phyloP scores from a whole-genome alignment of 164 flowering plant species.

The Sextonia rubra region DNA sequence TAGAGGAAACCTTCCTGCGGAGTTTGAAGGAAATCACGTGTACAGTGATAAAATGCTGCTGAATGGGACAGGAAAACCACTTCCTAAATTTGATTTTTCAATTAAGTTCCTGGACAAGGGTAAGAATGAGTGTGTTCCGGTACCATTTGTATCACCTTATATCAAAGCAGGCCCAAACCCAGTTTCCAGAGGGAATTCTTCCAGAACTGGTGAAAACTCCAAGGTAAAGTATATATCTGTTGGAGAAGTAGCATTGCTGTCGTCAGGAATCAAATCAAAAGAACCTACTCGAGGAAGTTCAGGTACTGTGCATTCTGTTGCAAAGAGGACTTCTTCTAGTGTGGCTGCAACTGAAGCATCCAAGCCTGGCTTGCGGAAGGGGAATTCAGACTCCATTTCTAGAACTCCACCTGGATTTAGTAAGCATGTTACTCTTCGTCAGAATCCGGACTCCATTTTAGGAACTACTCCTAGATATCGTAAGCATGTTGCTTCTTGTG shows the following conservation, averaged over 20 bases:
- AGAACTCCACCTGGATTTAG: neutral
- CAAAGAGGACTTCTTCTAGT: neutral
- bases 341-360: neutral
- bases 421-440: neutral
- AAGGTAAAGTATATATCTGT: neutral
- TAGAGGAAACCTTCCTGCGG: too few species aligned
- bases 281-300: neutral
- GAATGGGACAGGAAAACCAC: neutral
- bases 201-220: neutral
- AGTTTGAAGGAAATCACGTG: too few species aligned
- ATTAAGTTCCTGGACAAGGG: neutral
- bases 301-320: neutral
- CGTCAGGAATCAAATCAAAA: neutral
- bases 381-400: neutral
- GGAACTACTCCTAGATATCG: neutral
- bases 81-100: neutral
- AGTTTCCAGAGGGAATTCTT: neutral
- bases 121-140: neutral
- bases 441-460: neutral
- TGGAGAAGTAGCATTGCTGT: neutral
- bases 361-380: neutral
- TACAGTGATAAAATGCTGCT: neutral
- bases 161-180: neutral
- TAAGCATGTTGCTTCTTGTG: neutral
- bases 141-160: neutral